These are phyloP conservation scores for Aphanocladium album DNA, from an alignment of 2,329 filamentous ascomycete genomes.

Conservation along the genomic window DNA sequence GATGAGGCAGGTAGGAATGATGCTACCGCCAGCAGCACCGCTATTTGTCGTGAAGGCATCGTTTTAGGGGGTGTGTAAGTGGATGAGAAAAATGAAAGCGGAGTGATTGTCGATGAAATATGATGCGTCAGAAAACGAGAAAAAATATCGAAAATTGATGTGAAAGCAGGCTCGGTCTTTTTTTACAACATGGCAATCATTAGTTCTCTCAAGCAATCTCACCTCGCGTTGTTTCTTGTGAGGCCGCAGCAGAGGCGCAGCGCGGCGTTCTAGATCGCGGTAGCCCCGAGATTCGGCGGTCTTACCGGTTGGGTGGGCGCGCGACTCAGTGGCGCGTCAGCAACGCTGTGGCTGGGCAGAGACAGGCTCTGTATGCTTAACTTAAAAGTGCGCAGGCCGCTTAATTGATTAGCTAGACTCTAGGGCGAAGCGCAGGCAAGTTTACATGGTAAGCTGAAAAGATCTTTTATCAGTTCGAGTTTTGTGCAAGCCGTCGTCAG, in stretches of 20 bases:
- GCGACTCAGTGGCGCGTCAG: not conserved
- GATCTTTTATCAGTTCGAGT: no score
- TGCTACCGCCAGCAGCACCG: not conserved
- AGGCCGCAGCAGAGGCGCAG: conserved; percentile 4
- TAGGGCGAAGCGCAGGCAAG: no score
- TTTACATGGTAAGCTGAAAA: no score
- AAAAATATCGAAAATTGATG: not conserved
- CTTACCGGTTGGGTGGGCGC: not conserved
- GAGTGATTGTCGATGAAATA: no score
- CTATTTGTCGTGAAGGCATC: not conserved
- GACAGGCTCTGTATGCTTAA: not conserved
- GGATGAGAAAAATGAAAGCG: no score
- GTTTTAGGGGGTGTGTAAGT: not conserved
- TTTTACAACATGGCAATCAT: no score
- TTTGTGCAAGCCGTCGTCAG: no score
- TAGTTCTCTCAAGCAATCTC: not conserved
- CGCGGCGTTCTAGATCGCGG: conserved; percentile 2
- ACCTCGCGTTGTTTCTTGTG: not conserved
- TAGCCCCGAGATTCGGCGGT: not conserved
- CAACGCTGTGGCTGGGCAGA: not conserved
- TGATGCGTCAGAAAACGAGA: no score
- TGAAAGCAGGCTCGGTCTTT: not conserved
- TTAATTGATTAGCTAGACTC: not conserved
- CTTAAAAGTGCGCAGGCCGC: not conserved
- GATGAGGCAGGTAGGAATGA: not conserved